A percentile compares a stretch with the other conserved stretches of the same genome.
Conservation (phyloP, 2,329 filamentous ascomycete species). For the Sporothrix humicola region DNA sequence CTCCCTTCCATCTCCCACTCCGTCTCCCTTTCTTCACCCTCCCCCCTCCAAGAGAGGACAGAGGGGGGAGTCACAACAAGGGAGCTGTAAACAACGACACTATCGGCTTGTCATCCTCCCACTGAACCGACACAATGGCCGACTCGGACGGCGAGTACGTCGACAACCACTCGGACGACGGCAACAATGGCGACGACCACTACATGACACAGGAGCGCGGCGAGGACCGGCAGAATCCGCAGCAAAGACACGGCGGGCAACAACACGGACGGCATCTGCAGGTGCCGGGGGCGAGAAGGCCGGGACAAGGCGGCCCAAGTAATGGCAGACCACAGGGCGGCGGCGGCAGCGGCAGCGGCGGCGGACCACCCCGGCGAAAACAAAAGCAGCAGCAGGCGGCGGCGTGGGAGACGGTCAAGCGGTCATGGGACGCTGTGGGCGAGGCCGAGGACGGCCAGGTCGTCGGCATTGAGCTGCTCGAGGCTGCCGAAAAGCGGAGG, state of each 20-base stretch:
- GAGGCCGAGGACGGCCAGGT: slow-evolving; percentile 82
- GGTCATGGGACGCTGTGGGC: slow-evolving; percentile 74
- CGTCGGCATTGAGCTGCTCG: slow-evolving; percentile 74
- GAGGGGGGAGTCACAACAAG: not conserved
- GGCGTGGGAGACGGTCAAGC: slow-evolving; percentile 70
- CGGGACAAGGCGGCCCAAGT: not conserved
- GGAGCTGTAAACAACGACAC: slow-evolving; percentile 5
- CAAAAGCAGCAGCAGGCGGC: slow-evolving; percentile 49
- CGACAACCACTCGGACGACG: slow-evolving; percentile 69
- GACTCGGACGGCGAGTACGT: slow-evolving; percentile 76
- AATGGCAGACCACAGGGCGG: not conserved
- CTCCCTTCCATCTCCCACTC: not conserved
- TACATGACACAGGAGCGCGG: slow-evolving; percentile 47
- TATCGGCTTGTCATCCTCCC: not conserved
- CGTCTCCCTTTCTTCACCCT: not conserved
- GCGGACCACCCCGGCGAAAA: slow-evolving; percentile 37
- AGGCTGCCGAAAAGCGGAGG: slow-evolving; percentile 80
- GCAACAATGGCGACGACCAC: slow-evolving; percentile 65
- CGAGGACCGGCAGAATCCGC: slow-evolving; percentile 33
- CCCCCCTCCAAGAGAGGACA: slow-evolving; percentile 29
- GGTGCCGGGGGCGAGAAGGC: not conserved
- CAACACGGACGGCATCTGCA: slow-evolving; percentile 43
- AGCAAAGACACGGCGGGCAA: not conserved
- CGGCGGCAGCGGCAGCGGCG: slow-evolving; percentile 23
- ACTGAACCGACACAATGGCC: slow-evolving; percentile 57